A percentile compares a stretch with the other conserved stretches of the same genome.
phyloP scores from a whole-genome alignment of 2,329 filamentous ascomycete genomes.

The Sporothrix humicola region DNA sequence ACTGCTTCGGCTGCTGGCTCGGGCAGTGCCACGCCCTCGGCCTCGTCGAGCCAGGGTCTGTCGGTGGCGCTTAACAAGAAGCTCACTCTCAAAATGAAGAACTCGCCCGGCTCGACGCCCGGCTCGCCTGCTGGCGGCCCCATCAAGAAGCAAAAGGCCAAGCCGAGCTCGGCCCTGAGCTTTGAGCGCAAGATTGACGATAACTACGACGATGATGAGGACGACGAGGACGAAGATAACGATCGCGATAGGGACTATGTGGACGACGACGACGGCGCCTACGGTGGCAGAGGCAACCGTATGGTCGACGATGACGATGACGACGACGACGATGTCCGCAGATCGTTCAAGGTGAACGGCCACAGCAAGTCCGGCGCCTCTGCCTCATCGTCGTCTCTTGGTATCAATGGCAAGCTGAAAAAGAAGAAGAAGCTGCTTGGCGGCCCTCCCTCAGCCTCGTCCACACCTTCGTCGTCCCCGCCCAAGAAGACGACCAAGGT shows the following conservation, averaged over 20 bases:
- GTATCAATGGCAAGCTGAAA: slow-evolving; percentile 30
- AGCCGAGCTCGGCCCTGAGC: slow-evolving; percentile 56
- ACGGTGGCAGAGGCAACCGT: neutral
- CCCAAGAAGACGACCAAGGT: slow-evolving; percentile 54
- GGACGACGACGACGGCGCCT: slow-evolving; percentile 28
- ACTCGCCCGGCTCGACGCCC: slow-evolving; percentile 45
- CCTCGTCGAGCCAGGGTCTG: slow-evolving; percentile 35
- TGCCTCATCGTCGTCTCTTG: neutral
- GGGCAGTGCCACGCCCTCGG: slow-evolving; percentile 35
- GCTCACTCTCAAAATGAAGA: slow-evolving; percentile 56
- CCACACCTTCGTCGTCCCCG: slow-evolving; percentile 47
- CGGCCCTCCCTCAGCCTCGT: slow-evolving; percentile 34
- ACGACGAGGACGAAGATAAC: slow-evolving; percentile 35
- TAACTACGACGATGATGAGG: slow-evolving; percentile 34
- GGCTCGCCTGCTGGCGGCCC: slow-evolving; percentile 33
- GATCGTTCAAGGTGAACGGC: slow-evolving; percentile 34
- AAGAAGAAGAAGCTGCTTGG: slow-evolving; percentile 36
- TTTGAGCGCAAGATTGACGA: slow-evolving; percentile 52
- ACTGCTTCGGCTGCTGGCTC: slow-evolving; percentile 26
- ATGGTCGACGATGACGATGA: slow-evolving; percentile 27
- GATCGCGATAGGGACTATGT: slow-evolving; percentile 35
- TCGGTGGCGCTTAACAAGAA: slow-evolving; percentile 36
- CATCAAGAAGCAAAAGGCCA: slow-evolving; percentile 62
- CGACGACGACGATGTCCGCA: slow-evolving; percentile 27
- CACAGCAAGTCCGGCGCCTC: neutral